These are phyloP conservation scores for Larix kaempferi DNA, from an alignment of 75 land plant genomes.

Conservation along the genomic window DNA sequence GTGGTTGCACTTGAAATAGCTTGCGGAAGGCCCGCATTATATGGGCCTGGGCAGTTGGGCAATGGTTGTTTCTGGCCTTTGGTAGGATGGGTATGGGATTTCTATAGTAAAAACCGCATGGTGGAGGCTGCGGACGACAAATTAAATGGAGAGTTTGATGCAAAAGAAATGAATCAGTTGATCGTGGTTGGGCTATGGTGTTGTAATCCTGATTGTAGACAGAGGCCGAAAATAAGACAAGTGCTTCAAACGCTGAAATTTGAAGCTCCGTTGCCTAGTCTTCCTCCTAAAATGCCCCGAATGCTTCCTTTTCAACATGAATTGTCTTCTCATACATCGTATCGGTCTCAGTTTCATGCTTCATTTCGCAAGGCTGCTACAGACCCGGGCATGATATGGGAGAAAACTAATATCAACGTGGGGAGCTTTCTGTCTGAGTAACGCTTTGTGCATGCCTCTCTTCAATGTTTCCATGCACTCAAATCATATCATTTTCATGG, in stretches of 20 bases:
- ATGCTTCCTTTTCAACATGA: too few relatives aligned
- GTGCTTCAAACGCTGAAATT: conserved; percentile 44
- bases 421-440: too few relatives aligned
- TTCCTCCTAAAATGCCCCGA: not conserved
- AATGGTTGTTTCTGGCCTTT: not conserved
- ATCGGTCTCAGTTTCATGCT: too few relatives aligned
- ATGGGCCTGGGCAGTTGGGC: not conserved
- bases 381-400: too few relatives aligned
- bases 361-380: too few relatives aligned
- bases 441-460: too few relatives aligned
- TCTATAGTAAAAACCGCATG: conserved; percentile 15
- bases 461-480: too few relatives aligned
- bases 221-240: conserved; percentile 57
- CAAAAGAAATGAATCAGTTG: conserved; percentile 41
- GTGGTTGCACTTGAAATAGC: conserved; percentile 37
- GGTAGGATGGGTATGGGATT: conserved; percentile 41
- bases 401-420: too few relatives aligned
- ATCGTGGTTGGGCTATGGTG: conserved; percentile 62
- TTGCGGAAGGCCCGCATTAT: conserved; percentile 17
- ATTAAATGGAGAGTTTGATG: conserved; percentile 28
- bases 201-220: conserved; percentile 47
- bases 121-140: conserved; percentile 18
- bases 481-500: too few relatives aligned
- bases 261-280: conserved; percentile 8
- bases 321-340: too few relatives aligned